phyloP scores from a whole-genome alignment of 2,329 filamentous ascomycete species.

The Xylaria sp. region DNA sequence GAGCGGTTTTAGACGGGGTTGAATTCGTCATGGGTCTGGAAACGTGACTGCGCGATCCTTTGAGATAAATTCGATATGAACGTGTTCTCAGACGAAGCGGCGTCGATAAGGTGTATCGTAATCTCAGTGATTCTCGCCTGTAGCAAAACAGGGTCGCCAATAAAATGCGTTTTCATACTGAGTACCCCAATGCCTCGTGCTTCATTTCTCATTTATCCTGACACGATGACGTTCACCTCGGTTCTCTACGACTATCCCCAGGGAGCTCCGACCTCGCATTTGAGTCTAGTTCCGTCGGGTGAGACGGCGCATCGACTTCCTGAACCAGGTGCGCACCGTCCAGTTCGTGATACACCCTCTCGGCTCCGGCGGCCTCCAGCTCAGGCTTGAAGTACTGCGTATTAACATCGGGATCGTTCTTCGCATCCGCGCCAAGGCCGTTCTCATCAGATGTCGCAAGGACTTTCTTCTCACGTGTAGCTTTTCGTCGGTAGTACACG shows the following conservation, averaged over 20 bases:
- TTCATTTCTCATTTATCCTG: background rate
- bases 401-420: background rate
- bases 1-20: background rate
- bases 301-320: background rate
- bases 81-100: background rate
- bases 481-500: slow-evolving; percentile 20
- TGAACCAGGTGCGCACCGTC: background rate
- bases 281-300: slow-evolving; percentile 10
- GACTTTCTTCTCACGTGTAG: background rate
- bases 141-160: background rate
- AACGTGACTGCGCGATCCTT: no score
- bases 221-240: background rate
- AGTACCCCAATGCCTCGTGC: background rate
- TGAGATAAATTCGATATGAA: no score
- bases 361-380: background rate
- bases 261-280: slow-evolving; percentile 6
- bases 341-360: background rate
- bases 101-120: background rate
- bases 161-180: background rate
- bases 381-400: slow-evolving; percentile 15
- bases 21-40: background rate
- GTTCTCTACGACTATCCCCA: background rate
- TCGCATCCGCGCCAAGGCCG: background rate
- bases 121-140: background rate
- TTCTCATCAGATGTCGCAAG: background rate